Conservation (phyloP, 176 grass and related monocot species). For the Triticum monococcum region DNA sequence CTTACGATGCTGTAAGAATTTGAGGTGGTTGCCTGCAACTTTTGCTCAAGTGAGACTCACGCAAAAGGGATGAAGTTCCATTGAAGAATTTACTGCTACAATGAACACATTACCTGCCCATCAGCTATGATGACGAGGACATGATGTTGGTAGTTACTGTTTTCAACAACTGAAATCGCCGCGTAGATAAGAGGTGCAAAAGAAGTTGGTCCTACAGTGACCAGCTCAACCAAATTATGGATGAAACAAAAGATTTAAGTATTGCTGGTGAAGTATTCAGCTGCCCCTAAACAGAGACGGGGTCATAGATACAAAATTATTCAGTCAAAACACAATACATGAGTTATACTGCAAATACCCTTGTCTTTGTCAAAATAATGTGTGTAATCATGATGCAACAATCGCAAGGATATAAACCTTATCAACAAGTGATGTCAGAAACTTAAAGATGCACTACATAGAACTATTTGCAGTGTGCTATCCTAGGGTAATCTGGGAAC, state of each 20-base stretch:
- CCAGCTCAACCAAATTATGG: slow-evolving; percentile 30
- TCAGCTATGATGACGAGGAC: slow-evolving; percentile 97
- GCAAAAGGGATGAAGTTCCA: not conserved
- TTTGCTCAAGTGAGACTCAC: slow-evolving; percentile 36
- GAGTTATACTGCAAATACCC: not conserved
- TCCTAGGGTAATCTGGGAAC: not conserved
- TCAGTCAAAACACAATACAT: slow-evolving; percentile 15
- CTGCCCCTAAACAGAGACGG: not conserved
- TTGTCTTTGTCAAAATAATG: slow-evolving; percentile 9
- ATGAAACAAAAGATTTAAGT: not conserved
- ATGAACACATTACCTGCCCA: slow-evolving; percentile 64
- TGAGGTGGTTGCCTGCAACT: slow-evolving; percentile 53
- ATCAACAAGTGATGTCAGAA: not conserved
- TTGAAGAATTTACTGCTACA: slow-evolving; percentile 18
- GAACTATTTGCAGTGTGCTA: not conserved
- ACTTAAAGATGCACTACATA: not conserved
- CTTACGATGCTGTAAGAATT: slow-evolving; percentile 30
- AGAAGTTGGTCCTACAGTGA: slow-evolving; percentile 78
- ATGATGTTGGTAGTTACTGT: slow-evolving; percentile 86
- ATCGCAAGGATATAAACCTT: not conserved
- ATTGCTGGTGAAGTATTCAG: not conserved
- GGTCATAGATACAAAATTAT: not conserved
- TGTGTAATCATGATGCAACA: not conserved
- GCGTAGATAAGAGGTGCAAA: slow-evolving; percentile 83
- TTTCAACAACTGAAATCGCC: slow-evolving; percentile 77